These are phyloP conservation scores for Lachnellula willkommii DNA, from an alignment of 2,329 filamentous ascomycete genomes.

Conservation along the genomic window DNA sequence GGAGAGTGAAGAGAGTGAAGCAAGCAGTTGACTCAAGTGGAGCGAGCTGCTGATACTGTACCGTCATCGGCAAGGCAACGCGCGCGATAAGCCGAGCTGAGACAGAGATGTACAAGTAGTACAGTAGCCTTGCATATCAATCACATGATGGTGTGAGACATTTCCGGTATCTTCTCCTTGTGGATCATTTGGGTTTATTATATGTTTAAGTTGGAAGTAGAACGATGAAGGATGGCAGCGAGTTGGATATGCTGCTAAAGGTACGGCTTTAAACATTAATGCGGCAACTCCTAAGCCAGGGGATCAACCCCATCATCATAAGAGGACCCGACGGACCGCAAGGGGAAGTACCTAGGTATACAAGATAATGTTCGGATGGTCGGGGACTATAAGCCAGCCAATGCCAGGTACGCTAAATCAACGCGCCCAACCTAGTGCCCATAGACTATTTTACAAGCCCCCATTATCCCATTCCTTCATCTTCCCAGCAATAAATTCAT, in stretches of 20 bases:
- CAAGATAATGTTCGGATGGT: not conserved
- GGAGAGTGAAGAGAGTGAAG: not conserved
- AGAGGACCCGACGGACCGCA: no score
- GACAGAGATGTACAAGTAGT: no score
- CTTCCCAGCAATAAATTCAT: not conserved
- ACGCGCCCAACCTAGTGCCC: not conserved
- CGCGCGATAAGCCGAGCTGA: not conserved
- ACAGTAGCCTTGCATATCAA: not conserved
- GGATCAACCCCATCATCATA: no score
- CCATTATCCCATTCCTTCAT: not conserved
- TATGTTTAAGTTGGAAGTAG: no score
- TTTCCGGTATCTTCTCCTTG: not conserved
- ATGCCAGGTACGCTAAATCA: not conserved
- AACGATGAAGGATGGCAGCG: no score
- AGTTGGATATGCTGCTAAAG: no score
- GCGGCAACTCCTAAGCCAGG: not conserved
- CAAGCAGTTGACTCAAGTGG: not conserved
- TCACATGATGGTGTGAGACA: constrained; percentile 1
- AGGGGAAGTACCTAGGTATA: not conserved
- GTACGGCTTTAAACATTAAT: not conserved
- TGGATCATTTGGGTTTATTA: not conserved
- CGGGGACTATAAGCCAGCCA: not conserved
- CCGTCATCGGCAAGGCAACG: constrained; percentile 2
- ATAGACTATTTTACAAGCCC: not conserved
- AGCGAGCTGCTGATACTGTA: not conserved